phyloP scores from a whole-genome alignment of 371 early-diverging fungal genomes.

The Saksenaea oblongispora region DNA sequence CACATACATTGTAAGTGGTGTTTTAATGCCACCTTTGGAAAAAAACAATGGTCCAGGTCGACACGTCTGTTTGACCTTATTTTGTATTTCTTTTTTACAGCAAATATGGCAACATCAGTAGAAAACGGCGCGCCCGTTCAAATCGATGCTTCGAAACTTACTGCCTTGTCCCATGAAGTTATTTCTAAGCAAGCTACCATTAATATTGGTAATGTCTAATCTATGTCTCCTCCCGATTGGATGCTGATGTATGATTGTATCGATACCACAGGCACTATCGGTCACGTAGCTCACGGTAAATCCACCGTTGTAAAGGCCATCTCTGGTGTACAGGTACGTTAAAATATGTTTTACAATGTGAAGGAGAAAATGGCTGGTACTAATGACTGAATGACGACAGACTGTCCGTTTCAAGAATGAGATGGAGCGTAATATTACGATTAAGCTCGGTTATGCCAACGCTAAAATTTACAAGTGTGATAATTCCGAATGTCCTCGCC shows the following conservation, averaged over 20 bases:
- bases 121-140: slow-evolving; percentile 9
- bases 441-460: slow-evolving; percentile 99
- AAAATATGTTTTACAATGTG: neutral
- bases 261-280: slow-evolving; percentile 90
- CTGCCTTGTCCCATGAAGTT: slow-evolving; percentile 88
- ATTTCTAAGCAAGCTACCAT: slow-evolving; percentile 98
- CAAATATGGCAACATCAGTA: slow-evolving; percentile 15
- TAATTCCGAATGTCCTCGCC: slow-evolving; percentile 91
- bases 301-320: slow-evolving; percentile 99
- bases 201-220: slow-evolving; percentile 84
- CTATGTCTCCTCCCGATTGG: neutral
- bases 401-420: slow-evolving; percentile 99
- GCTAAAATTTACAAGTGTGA: slow-evolving; percentile 99
- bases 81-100: neutral
- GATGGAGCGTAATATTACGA: slow-evolving; percentile 99
- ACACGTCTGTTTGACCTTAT: neutral
- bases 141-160: slow-evolving; percentile 59
- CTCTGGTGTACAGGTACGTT: slow-evolving; percentile 91
- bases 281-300: slow-evolving; percentile 99
- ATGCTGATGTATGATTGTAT: slow-evolving; percentile 6
- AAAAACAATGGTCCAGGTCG: neutral
- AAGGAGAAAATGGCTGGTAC: neutral
- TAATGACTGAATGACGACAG: slow-evolving; percentile 24
- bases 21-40: neutral
- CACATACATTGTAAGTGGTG: neutral